These are phyloP conservation scores for Cochlearia excelsa DNA, from an alignment of 345 rosid genomes.

Conservation along the genomic window DNA sequence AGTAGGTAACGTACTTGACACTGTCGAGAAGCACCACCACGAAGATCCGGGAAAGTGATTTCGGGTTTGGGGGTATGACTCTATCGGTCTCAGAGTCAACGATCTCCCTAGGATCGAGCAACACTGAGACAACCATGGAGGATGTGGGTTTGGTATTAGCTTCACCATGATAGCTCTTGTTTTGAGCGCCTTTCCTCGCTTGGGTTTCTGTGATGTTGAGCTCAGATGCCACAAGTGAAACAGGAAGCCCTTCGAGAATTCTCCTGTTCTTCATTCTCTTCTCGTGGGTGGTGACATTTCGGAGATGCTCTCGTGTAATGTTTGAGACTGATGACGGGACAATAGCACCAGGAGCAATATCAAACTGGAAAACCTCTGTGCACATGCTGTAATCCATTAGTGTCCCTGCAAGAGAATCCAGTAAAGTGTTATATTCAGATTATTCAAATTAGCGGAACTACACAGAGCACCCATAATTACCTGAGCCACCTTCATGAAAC, in stretches of 20 bases:
- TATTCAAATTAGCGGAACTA: neutral
- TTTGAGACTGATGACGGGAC: constrained; percentile 63
- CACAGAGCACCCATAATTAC: constrained; percentile 36
- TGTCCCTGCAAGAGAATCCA: constrained; percentile 51
- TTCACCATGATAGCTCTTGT: constrained; percentile 47
- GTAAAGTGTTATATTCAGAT: neutral
- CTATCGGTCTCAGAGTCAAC: constrained; percentile 65
- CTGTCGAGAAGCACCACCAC: constrained; percentile 59
- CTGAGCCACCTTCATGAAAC: constrained; percentile 97
- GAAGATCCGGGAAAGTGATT: constrained; percentile 75
- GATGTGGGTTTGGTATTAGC: constrained; percentile 40
- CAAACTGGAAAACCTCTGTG: constrained; percentile 91
- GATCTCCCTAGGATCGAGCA: constrained; percentile 83
- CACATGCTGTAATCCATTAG: constrained; percentile 91
- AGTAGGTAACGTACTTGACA: constrained; percentile 81
- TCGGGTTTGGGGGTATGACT: constrained; percentile 40
- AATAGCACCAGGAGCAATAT: constrained; percentile 64
- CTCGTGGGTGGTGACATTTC: constrained; percentile 41
- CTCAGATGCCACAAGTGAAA: constrained; percentile 50
- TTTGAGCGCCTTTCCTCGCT: constrained; percentile 36
- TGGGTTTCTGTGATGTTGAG: constrained; percentile 48
- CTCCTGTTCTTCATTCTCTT: constrained; percentile 65
- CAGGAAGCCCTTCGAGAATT: constrained; percentile 53
- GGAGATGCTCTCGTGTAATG: constrained; percentile 43
- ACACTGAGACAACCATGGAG: constrained; percentile 85